phyloP scores from a whole-genome alignment of 495 filamentous ascomycete genomes.

The Evernia prunastri region DNA sequence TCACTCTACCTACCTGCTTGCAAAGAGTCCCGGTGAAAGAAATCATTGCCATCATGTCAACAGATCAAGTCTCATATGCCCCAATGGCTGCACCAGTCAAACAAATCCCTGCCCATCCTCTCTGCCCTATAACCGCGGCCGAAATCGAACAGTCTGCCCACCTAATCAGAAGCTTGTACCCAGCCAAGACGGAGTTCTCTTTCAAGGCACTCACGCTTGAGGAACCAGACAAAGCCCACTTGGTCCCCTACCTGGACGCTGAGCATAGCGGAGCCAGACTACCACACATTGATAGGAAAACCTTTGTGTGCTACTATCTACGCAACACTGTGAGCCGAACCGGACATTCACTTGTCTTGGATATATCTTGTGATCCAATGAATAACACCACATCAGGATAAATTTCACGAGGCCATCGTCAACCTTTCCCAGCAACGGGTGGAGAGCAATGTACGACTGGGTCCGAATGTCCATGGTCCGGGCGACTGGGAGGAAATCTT shows the following conservation, averaged over 20 bases:
- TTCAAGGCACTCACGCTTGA: constrained; percentile 62
- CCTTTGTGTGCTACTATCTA: constrained; percentile 58
- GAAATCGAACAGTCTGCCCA: constrained; percentile 28
- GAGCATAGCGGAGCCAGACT: constrained; percentile 35
- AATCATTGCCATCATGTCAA: constrained; percentile 19
- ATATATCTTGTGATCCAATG: background rate
- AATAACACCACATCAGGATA: constrained; percentile 40
- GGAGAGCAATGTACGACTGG: constrained; percentile 54
- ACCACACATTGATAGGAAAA: constrained; percentile 43
- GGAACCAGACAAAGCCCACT: constrained; percentile 56
- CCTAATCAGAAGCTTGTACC: constrained; percentile 26
- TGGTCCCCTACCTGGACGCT: constrained; percentile 48
- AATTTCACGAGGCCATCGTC: constrained; percentile 61
- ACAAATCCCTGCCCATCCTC: constrained; percentile 24
- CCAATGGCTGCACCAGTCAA: constrained; percentile 18
- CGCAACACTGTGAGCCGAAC: constrained; percentile 47
- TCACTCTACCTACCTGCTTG: background rate
- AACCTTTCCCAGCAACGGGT: constrained; percentile 47
- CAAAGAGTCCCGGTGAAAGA: background rate
- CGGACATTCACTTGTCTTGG: background rate
- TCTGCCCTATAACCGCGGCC: constrained; percentile 27
- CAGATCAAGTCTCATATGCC: constrained; percentile 18
- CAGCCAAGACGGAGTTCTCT: constrained; percentile 33
- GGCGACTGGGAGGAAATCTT: constrained; percentile 57
- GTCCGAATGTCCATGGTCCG: constrained; percentile 49